Percentiles rank a stretch among this genome's conserved stretches.
These are phyloP conservation scores for Saccharomycopsis sp. DNA, from an alignment of 805 yeast genomes.

Conservation along the genomic window DNA sequence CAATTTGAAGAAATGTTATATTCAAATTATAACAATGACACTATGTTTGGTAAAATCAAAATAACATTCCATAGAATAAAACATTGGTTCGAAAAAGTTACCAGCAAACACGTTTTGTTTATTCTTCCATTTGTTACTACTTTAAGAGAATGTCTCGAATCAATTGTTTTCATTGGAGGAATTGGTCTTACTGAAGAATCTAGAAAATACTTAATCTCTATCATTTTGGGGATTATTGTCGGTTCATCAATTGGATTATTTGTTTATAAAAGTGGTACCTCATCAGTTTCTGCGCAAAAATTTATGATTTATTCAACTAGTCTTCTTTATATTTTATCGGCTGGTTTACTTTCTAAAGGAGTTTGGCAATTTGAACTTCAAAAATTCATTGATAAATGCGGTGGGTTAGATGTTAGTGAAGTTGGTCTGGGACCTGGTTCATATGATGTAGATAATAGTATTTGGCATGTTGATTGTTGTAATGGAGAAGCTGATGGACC, in stretches of 20 bases:
- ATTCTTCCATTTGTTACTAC: slow-evolving; percentile 78
- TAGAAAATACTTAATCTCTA: slow-evolving; percentile 54
- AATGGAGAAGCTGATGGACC: slow-evolving; percentile 82
- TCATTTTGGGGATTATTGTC: slow-evolving; percentile 41
- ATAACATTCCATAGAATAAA: slow-evolving; percentile 3
- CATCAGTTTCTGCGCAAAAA: slow-evolving; percentile 56
- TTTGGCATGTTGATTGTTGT: slow-evolving; percentile 95
- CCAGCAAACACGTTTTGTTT: slow-evolving; percentile 58
- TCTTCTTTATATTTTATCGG: slow-evolving; percentile 71
- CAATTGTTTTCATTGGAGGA: slow-evolving; percentile 85
- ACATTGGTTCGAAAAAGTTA: slow-evolving; percentile 26
- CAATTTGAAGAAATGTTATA: not conserved
- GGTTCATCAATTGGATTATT: slow-evolving; percentile 56
- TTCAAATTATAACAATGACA: no score
- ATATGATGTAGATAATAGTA: slow-evolving; percentile 63
- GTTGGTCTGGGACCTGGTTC: slow-evolving; percentile 90
- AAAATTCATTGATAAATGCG: slow-evolving; percentile 57
- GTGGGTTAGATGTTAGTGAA: slow-evolving; percentile 77
- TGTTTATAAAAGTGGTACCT: slow-evolving; percentile 64
- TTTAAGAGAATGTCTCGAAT: slow-evolving; percentile 82
- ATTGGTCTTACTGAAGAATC: slow-evolving; percentile 66
- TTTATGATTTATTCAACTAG: slow-evolving; percentile 70
- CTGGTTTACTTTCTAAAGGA: slow-evolving; percentile 78
- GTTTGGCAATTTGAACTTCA: slow-evolving; percentile 86
- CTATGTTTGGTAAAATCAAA: slow-evolving; percentile 45